phyloP scores from a whole-genome alignment of 2,329 filamentous ascomycete species.

The Beauveria pseudobassiana region DNA sequence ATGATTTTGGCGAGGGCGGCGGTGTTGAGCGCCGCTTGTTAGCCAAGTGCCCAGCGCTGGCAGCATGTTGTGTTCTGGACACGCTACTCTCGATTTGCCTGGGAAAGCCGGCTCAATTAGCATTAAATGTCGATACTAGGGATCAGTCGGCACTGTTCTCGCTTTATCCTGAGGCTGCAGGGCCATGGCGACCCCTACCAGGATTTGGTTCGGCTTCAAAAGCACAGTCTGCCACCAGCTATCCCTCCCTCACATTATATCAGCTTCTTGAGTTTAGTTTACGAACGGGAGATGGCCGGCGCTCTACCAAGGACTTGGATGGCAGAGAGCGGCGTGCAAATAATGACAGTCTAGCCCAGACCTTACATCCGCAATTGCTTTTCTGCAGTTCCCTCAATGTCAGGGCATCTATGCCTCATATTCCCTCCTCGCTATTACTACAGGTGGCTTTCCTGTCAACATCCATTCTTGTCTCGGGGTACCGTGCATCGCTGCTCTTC shows the following conservation, averaged over 20 bases:
- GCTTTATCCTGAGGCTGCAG: conserved; percentile 67
- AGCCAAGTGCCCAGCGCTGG: conserved; percentile 22
- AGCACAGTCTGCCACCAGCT: neutral
- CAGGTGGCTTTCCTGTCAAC: conserved; percentile 30
- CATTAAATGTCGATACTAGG: conserved; percentile 35
- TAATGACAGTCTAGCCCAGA: conserved; percentile 25
- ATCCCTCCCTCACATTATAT: neutral
- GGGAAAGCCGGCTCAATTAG: conserved; percentile 41
- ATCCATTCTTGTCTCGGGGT: conserved; percentile 26
- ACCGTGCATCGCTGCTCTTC: conserved; percentile 28
- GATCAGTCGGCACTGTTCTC: conserved; percentile 45
- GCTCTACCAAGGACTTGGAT: conserved; percentile 12
- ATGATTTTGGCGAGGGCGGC: conserved; percentile 17
- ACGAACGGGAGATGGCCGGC: conserved; percentile 10
- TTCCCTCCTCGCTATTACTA: conserved; percentile 29
- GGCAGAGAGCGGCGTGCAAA: conserved; percentile 13
- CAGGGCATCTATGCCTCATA: conserved; percentile 24
- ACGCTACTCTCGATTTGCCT: conserved; percentile 47
- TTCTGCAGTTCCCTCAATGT: conserved; percentile 33
- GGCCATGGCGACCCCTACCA: conserved; percentile 54
- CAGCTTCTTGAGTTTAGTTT: conserved; percentile 6
- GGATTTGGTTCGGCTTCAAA: conserved; percentile 24
- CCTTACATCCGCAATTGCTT: conserved; percentile 26
- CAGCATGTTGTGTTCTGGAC: conserved; percentile 57
- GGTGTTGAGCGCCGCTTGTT: conserved; percentile 8